These are phyloP conservation scores for Verbascum thapsus DNA, from an alignment of 257 asterid genomes.

Conservation along the genomic window DNA sequence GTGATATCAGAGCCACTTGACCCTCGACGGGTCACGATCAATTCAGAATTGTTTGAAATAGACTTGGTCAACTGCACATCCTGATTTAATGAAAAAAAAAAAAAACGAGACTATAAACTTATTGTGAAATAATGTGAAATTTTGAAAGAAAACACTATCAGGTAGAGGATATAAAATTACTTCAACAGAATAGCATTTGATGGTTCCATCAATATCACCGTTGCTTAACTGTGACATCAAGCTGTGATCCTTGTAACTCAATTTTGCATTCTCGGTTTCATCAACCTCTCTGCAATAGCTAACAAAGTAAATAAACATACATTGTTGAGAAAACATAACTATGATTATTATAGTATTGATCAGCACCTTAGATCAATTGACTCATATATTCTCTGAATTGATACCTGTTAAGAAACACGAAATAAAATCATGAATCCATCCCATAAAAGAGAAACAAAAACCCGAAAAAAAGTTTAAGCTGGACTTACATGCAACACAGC, in stretches of 20 bases:
- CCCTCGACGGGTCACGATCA: constrained; percentile 50
- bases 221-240: constrained; percentile 65
- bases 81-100: constrained; percentile 39
- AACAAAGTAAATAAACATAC: constrained; percentile 26
- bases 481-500: constrained; percentile 66
- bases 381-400: constrained; percentile 76
- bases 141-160: constrained; percentile 1
- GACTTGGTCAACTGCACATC: constrained; percentile 40
- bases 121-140: background rate
- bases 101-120: too few species aligned
- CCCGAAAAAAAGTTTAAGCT: constrained; percentile 1
- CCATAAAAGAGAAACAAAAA: constrained; percentile 5
- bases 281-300: constrained; percentile 57
- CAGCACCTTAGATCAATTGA: constrained; percentile 68
- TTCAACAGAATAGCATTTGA: constrained; percentile 44
- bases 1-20: constrained; percentile 91
- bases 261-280: constrained; percentile 55
- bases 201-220: constrained; percentile 46
- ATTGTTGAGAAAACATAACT: constrained; percentile 12
- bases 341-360: constrained; percentile 3
- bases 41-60: constrained; percentile 38
- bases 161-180: constrained; percentile 45
- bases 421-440: constrained; percentile 15
- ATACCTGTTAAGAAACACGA: constrained; percentile 52
- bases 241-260: constrained; percentile 59